Evolutionary conservation across 2,329 filamentous ascomycete species (phyloP).

Genomic region (Penicillium digitatum): DNA sequence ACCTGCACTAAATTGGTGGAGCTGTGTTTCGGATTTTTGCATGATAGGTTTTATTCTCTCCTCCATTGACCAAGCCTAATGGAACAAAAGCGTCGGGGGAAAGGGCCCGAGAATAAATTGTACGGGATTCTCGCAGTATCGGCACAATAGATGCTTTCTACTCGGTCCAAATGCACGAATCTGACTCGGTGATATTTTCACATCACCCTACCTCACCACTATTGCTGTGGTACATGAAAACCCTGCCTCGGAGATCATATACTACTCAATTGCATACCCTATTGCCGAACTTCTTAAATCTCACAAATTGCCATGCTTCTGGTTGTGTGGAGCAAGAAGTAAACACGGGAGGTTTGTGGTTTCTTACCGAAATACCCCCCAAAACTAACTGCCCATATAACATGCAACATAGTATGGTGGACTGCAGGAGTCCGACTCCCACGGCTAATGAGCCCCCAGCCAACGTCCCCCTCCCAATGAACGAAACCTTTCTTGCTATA

Average conservation of each 20-base stretch:
- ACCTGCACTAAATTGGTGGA: constrained; percentile 13
- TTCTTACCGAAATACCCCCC: background rate
- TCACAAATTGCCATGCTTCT: constrained; percentile 30
- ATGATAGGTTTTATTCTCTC: constrained; percentile 20
- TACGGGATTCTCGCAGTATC: constrained; percentile 21
- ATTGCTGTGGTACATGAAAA: constrained; percentile 36
- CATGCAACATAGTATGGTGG: constrained; percentile 35
- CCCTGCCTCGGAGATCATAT: constrained; percentile 35
- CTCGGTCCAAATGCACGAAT: constrained; percentile 2
- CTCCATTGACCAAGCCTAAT: constrained; percentile 18
- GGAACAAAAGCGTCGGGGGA: constrained; percentile 4
- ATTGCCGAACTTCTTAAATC: constrained; percentile 37
- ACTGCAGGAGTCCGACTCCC: constrained; percentile 36
- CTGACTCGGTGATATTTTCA: constrained; percentile 9
- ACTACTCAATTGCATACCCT: constrained; percentile 38
- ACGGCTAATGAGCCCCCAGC: constrained; percentile 27
- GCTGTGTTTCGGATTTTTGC: constrained; percentile 20
- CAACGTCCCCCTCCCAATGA: constrained; percentile 35
- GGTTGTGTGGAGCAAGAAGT: constrained; percentile 36
- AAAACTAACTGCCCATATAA: background rate
- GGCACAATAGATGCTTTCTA: constrained; percentile 12
- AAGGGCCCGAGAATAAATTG: constrained; percentile 10
- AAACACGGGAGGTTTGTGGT: constrained; percentile 24
- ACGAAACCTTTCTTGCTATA: constrained; percentile 34
- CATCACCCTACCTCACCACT: constrained; percentile 27